Evolutionary conservation across 2,329 filamentous ascomycete species (phyloP), one percentile per base, ranked within the genome.

Genomic region (Fusarium fujikuroi): DNA sequence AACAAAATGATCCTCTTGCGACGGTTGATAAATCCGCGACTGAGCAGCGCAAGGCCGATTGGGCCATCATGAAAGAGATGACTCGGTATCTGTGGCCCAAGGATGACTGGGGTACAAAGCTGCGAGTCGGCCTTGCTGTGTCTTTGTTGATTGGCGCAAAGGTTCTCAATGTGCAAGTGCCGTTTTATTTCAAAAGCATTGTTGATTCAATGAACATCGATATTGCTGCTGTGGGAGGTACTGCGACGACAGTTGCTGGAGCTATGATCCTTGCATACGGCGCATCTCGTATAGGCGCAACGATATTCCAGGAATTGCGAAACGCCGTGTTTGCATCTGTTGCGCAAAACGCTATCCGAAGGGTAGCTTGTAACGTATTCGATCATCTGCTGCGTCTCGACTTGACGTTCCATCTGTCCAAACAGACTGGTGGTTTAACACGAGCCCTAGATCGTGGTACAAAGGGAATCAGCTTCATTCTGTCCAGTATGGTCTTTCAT

Each of bases 21-120:
- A 49, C 65, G 15, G 73, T 75, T 36, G 82, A 84, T 25, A 84
- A 84, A 76, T 91, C 90, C 57, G 92, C 91, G 25, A 91, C 95
- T 77, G 94, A 98, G 83, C 97, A 99, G 87, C 91, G 96, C 77
- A 97, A 95, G 84, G 95, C 95, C 14, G 96, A 99, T 80, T 98
- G 95, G 95, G 95, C 95, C 53, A 99, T 99, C 75, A 96, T 99
- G 87, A 97, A 93, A 84, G 95, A 99, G 82, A 98, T 99, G 95
- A 92, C 92, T 68, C 92, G 92, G 70, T 99, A 99, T 82, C 86
- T 99, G 28, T 99, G 96, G 96, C 96, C 96, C 28, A 97, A 96
- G 85, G 91, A 95, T 81, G 91, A 91, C 62, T 72, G 81, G 53
- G 80, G 80, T 47, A 97, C 95, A 7, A 94, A 97, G 80, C 84